phyloP scores from a whole-genome alignment of 345 rosid species.

The Acer negundo region DNA sequence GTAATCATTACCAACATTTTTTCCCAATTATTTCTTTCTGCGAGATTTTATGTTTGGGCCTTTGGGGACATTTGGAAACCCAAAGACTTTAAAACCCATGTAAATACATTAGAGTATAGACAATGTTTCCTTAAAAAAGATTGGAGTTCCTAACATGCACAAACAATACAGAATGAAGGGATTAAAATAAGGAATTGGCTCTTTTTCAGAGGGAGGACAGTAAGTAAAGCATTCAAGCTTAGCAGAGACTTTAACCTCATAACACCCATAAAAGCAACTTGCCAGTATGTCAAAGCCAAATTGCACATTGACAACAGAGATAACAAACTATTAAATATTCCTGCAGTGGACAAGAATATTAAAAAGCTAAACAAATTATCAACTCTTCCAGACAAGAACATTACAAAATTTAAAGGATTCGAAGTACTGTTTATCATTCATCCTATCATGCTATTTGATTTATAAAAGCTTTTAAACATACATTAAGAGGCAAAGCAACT shows the following conservation, averaged over 20 bases:
- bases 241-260: background rate
- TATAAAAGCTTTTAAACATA: background rate
- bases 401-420: background rate
- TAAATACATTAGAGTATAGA: background rate
- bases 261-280: background rate
- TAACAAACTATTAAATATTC: background rate
- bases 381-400: background rate
- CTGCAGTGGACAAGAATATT: background rate
- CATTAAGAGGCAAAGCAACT: background rate
- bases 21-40: background rate
- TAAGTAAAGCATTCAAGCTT: background rate
- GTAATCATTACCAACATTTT: background rate
- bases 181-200: background rate
- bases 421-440: background rate
- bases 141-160: background rate
- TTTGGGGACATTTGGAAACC: background rate
- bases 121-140: background rate
- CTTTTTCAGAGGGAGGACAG: background rate
- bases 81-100: background rate
- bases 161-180: background rate
- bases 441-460: slow-evolving; percentile 5
- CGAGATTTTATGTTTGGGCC: background rate
- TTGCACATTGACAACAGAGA: slow-evolving; percentile 8
- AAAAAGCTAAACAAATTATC: background rate
- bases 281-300: background rate